Evolutionary conservation across 768 basidiomycete species (phyloP).

Genomic region (Gloeopeniophorella convolvens): DNA sequence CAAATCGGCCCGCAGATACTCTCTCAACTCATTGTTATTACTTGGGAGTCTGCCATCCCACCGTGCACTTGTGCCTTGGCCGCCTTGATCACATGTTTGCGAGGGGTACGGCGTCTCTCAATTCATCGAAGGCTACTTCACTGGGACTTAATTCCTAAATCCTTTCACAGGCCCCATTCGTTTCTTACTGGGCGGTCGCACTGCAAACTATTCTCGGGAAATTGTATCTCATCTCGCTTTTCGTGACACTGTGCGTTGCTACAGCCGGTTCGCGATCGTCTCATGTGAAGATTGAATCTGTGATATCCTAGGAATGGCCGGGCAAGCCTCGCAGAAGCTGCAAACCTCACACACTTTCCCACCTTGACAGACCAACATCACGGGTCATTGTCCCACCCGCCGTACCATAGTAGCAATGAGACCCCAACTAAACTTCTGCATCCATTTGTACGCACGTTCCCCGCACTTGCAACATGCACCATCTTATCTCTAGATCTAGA

Average conservation of each 20-base stretch:
- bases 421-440: not conserved
- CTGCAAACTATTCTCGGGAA: constrained; percentile 27
- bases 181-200: constrained; percentile 24
- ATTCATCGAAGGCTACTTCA: no score
- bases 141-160: no score
- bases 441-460: no score
- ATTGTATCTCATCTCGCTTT: constrained; percentile 28
- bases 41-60: constrained; percentile 27
- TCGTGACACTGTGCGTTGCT: constrained; percentile 25
- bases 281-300: not conserved
- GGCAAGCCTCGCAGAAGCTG: not conserved
- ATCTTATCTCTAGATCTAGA: no score
- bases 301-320: constrained; percentile 6
- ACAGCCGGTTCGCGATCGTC: not conserved
- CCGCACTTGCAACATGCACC: no score
- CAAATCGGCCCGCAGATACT: not conserved
- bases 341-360: constrained; percentile 5
- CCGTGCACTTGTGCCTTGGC: constrained; percentile 25
- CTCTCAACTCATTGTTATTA: constrained; percentile 19
- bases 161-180: constrained; percentile 12
- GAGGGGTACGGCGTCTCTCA: no score
- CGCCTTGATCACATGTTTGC: constrained; percentile 20
- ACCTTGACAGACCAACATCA: not conserved
- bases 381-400: not conserved
- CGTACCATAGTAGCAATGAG: not conserved